Evolutionary conservation across 441 rosid species (phyloP), one percentile per base, ranked within the genome.

Genomic region (Francoa sonchifolia): DNA sequence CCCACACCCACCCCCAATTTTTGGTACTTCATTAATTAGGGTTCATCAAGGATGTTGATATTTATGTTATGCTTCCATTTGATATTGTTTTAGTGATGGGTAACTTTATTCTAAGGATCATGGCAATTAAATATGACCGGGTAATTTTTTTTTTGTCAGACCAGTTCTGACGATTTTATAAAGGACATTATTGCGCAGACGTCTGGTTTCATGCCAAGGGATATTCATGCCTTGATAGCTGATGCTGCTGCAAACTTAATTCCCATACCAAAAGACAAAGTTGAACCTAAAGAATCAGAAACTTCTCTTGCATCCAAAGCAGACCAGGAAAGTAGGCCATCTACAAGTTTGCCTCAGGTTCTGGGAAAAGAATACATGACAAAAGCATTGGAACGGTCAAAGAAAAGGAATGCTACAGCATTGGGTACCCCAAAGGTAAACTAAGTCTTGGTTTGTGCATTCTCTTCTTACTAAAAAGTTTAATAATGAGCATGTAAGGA

Each of bases 371-470:
- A 74, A 41, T 71, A 61, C 47, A 53, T 90, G 47, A 52, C 48
- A 56, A 78, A 67, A 66, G 96, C 94, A 9, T 53, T 90, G 63
- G 87, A 82, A 30, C 66, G 81, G 58, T 79, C 94, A 57, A 90
- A 85, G 79, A 90, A 82, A 67, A 72, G 98, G 64, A 90, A 74
- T 62, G 89, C 94, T 51, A 79, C 82, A 18, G 93, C 93, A 32
- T 65, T 89, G 61, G 96, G 98, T 54, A 71, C 98, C 64, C 98
- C 98, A 20, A 89, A 82, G 92, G 98, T 85, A 61, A 37, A 37
- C 2, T 7, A 17, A 4, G 42, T 18, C 20, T 29, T n/a, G 8
- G 8, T 34, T 5, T 27, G 6, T 14, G 21, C 19, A 33, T 17
- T 8, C 19, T 31, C 19, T 31, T 9, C 9, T 15, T 6, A n/a